phyloP scores from a whole-genome alignment of 2,329 filamentous ascomycete genomes.

The Phaeoacremonium minimum region DNA sequence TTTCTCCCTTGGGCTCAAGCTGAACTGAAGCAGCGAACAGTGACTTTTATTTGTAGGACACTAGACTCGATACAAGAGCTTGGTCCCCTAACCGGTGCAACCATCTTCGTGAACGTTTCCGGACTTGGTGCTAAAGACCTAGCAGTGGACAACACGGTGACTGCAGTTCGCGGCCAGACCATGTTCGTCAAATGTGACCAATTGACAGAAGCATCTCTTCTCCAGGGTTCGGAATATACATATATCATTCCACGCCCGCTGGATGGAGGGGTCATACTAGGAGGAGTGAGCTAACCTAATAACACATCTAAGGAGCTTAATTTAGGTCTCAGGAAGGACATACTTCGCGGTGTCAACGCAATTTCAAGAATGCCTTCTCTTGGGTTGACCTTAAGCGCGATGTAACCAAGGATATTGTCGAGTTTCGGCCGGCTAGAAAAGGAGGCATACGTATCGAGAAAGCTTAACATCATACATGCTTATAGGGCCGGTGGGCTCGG shows the following conservation, averaged over 20 bases:
- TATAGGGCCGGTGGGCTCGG: not conserved
- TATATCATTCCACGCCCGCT: not conserved
- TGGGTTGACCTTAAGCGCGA: not conserved
- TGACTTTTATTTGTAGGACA: not conserved
- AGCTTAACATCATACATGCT: not conserved
- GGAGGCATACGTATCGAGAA: not conserved
- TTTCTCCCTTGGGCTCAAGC: not conserved
- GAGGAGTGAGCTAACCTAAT: not conserved
- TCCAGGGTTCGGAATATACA: not conserved
- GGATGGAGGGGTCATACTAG: not conserved
- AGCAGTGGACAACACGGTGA: not conserved
- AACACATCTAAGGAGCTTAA: not conserved
- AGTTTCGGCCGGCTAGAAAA: not conserved
- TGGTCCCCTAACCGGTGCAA: not conserved
- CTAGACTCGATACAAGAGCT: not conserved
- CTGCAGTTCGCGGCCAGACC: not conserved
- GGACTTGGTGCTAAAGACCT: not conserved
- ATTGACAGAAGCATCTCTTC: not conserved
- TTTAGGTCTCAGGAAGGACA: not conserved
- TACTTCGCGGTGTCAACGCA: not conserved
- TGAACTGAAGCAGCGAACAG: not conserved
- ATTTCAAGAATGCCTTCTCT: not conserved
- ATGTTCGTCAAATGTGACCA: not conserved
- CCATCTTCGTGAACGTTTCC: not conserved
- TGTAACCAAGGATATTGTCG: not conserved